These are phyloP conservation scores for Hylodesmum podocarpum DNA, from an alignment of 306 rosid genomes.

Conservation along the genomic window DNA sequence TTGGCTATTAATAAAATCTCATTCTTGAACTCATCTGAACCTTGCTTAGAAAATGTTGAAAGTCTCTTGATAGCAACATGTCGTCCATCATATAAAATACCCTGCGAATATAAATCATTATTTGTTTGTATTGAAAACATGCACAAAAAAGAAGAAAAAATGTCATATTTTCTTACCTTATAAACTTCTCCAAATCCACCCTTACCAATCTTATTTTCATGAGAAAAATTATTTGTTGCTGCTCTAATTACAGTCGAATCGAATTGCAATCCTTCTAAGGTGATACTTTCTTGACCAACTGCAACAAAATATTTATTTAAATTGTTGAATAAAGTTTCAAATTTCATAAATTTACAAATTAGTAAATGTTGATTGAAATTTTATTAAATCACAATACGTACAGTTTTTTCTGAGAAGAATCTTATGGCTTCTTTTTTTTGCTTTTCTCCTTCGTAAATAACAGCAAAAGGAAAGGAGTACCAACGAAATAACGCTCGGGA, in stretches of 20 bases:
- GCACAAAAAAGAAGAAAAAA: too few relatives aligned
- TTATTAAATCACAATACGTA: neutral
- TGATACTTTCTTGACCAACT: constrained; percentile 22
- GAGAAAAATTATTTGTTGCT: neutral
- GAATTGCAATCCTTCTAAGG: neutral
- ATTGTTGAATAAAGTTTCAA: neutral
- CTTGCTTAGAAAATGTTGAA: constrained; percentile 17
- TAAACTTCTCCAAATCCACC: constrained; percentile 39
- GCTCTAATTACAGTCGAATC: neutral
- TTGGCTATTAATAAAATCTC: constrained; percentile 28
- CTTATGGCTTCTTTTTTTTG: neutral
- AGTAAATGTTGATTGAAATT: neutral
- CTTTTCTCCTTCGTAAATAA: neutral
- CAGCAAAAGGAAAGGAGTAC: neutral
- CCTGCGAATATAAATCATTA: constrained; percentile 1
- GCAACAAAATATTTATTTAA: neutral
- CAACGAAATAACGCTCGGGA: neutral
- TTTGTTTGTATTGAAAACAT: too few relatives aligned
- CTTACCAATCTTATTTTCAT: neutral
- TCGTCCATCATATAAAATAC: neutral
- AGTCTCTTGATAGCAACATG: constrained; percentile 34
- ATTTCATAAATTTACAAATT: neutral
- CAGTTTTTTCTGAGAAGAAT: neutral
- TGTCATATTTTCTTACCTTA: constrained; percentile 15
- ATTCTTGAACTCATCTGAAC: constrained; percentile 25